A percentile compares a stretch with the other conserved stretches of the same genome.
Evolutionary conservation across 306 rosid species (phyloP).

Genomic region (Trifolium subterraneum): DNA sequence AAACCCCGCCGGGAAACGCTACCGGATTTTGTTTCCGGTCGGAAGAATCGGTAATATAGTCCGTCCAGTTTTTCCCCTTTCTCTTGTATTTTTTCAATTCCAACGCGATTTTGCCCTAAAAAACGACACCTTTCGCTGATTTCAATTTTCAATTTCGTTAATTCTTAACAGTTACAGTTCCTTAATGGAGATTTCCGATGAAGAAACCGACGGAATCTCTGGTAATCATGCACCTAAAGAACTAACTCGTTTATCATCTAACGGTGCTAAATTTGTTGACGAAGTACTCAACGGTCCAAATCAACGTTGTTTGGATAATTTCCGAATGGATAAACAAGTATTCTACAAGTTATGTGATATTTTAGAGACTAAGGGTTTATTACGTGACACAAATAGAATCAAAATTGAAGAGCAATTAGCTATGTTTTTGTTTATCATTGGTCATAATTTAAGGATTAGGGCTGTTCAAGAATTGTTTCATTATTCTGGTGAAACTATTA

Average conservation of each 20-base stretch:
- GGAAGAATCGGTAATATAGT: neutral
- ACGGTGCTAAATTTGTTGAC: conserved; percentile 78
- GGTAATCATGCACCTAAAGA: conserved; percentile 59
- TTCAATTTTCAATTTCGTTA: conserved; percentile 17
- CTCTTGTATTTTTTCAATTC: neutral
- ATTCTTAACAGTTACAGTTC: conserved; percentile 31
- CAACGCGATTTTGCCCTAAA: too few relatives aligned
- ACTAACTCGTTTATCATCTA: conserved; percentile 56
- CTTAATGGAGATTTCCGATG: conserved; percentile 80
- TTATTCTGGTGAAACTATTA: conserved; percentile 91
- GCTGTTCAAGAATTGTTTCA: conserved; percentile 89
- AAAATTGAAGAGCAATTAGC: conserved; percentile 95
- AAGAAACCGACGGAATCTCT: conserved; percentile 61
- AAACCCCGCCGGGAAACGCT: neutral
- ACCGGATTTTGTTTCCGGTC: neutral
- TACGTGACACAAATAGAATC: conserved; percentile 84
- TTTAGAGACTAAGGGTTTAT: conserved; percentile 81
- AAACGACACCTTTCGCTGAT: neutral
- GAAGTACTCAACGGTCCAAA: conserved; percentile 79
- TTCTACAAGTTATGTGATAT: conserved; percentile 87
- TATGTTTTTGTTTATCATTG: conserved; percentile 86
- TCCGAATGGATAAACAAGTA: conserved; percentile 84
- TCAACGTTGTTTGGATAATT: conserved; percentile 71
- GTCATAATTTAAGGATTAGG: conserved; percentile 84
- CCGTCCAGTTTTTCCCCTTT: neutral